Conservation (phyloP, 148 eudicot genomes). For the Dysphania ambrosioides region DNA sequence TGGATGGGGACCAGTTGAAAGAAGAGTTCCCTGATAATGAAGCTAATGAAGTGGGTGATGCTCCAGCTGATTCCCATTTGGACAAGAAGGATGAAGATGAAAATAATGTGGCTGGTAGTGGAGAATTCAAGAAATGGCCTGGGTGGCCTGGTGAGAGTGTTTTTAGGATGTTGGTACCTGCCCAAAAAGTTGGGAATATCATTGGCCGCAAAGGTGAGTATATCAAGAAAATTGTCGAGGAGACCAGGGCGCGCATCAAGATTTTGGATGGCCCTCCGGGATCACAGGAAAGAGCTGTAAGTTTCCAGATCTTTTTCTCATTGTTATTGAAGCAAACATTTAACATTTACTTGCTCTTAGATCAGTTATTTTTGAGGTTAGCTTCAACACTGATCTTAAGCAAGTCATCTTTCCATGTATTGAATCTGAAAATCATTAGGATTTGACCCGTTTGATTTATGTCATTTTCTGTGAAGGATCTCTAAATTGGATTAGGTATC, state of each 20-base stretch:
- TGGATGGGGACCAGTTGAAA: constrained; percentile 27
- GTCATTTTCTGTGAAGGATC: not conserved
- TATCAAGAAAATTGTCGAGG: constrained; percentile 91
- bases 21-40: constrained; percentile 32
- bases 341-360: not conserved
- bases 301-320: constrained; percentile 24
- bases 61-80: constrained; percentile 28
- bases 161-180: constrained; percentile 84
- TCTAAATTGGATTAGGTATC: not conserved
- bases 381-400: constrained; percentile 8
- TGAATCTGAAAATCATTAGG: not conserved
- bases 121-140: constrained; percentile 82
- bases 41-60: constrained; percentile 32
- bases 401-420: not conserved
- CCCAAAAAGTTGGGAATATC: constrained; percentile 83
- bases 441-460: not conserved
- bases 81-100: constrained; percentile 40
- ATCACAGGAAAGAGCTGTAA: constrained; percentile 85
- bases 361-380: not conserved
- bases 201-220: constrained; percentile 97
- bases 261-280: constrained; percentile 97
- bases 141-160: constrained; percentile 99
- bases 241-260: constrained; percentile 87
- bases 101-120: constrained; percentile 31
- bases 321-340: not conserved